Percentiles rank a stretch among this genome's conserved stretches.
phyloP scores from a whole-genome alignment of 2,329 filamentous ascomycete species.

The Didymella sp. region DNA sequence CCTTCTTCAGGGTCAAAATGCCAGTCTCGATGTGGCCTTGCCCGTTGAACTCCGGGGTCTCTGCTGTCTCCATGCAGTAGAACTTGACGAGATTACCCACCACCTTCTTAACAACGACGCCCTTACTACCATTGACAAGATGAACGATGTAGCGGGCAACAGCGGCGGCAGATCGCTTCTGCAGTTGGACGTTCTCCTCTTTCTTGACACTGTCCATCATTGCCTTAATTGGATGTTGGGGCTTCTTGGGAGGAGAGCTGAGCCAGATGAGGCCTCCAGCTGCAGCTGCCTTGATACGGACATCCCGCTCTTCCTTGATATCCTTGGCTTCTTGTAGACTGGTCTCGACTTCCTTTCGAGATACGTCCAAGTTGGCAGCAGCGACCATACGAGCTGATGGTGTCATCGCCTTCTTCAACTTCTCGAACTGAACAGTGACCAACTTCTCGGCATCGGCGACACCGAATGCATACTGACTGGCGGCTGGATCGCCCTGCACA shows the following conservation, averaged over 20 bases:
- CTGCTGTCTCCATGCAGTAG: slow-evolving; percentile 95
- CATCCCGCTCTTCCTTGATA: slow-evolving; percentile 81
- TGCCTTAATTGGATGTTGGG: slow-evolving; percentile 88
- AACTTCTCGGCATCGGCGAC: slow-evolving; percentile 87
- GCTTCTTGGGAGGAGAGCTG: slow-evolving; percentile 87
- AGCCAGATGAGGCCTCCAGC: slow-evolving; percentile 90
- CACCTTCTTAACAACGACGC: slow-evolving; percentile 91
- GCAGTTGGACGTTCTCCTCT: slow-evolving; percentile 89
- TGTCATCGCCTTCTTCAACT: slow-evolving; percentile 85
- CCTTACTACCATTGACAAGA: slow-evolving; percentile 79
- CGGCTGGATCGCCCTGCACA: slow-evolving; percentile 90
- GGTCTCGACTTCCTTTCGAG: slow-evolving; percentile 70
- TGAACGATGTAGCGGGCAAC: slow-evolving; percentile 86
- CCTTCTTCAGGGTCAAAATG: slow-evolving; percentile 93
- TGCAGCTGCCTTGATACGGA: slow-evolving; percentile 84
- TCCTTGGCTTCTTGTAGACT: slow-evolving; percentile 81
- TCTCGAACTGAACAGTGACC: slow-evolving; percentile 83
- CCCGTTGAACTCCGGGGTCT: slow-evolving; percentile 91
- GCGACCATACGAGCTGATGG: slow-evolving; percentile 88
- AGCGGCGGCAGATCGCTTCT: slow-evolving; percentile 83
- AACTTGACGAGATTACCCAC: slow-evolving; percentile 96
- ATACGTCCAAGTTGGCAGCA: slow-evolving; percentile 77
- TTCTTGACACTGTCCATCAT: slow-evolving; percentile 99
- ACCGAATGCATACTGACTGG: slow-evolving; percentile 91
- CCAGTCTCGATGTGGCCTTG: slow-evolving; percentile 79